Conservation (phyloP, 169 alveolate genomes). For the Plasmodium inui region DNA sequence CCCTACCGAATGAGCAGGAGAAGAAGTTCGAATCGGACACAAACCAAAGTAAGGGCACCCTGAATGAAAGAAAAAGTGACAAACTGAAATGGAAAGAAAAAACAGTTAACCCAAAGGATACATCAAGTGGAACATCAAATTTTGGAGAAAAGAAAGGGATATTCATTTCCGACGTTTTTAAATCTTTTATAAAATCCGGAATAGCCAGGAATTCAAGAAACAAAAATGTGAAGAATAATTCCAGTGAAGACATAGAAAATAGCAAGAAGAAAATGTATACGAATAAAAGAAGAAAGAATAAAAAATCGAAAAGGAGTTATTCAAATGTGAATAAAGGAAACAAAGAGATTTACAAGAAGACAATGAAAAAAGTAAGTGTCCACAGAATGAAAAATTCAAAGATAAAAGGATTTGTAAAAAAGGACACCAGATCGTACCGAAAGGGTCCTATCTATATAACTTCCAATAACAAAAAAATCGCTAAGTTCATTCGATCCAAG, state of each 20-base stretch:
- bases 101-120: background rate
- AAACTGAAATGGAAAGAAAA: background rate
- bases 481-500: conserved; percentile 52
- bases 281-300: background rate
- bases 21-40: background rate
- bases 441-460: conserved; percentile 32
- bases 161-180: conserved; percentile 21
- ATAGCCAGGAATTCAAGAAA: background rate
- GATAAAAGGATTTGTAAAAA: conserved; percentile 31
- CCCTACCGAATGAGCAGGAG: background rate
- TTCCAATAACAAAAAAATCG: conserved; percentile 29
- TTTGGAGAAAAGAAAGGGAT: conserved; percentile 14
- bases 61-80: background rate
- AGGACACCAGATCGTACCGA: conserved; percentile 9
- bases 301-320: conserved; percentile 1
- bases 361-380: conserved; percentile 38
- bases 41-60: background rate
- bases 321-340: conserved; percentile 9
- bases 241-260: background rate
- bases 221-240: background rate
- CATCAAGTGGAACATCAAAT: background rate
- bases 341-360: conserved; percentile 4
- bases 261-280: background rate
- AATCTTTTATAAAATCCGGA: conserved; percentile 41
- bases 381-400: conserved; percentile 24